phyloP scores from a whole-genome alignment of 179 eudicot species.

The Corrigiola litoralis region DNA sequence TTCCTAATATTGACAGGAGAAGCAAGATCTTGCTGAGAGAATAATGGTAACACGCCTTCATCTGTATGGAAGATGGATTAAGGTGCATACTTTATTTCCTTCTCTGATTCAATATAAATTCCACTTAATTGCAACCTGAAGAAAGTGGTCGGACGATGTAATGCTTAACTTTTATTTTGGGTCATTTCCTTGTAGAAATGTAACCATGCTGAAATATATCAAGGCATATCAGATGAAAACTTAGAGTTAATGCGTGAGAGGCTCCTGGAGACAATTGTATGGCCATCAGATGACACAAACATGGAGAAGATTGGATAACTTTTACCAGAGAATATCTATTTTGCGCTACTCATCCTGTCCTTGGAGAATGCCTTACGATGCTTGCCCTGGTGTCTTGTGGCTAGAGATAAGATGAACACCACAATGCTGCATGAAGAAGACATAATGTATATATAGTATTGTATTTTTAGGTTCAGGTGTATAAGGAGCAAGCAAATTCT shows the following conservation, averaged over 20 bases:
- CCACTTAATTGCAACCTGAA: background rate
- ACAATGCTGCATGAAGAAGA: slow-evolving; percentile 8
- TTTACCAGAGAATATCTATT: background rate
- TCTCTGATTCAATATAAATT: background rate
- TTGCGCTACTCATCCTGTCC: background rate
- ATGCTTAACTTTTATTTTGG: background rate
- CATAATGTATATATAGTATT: slow-evolving; percentile 11
- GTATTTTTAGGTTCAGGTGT: slow-evolving; percentile 18
- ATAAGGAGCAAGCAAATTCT: slow-evolving; percentile 4
- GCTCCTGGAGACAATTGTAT: slow-evolving; percentile 74
- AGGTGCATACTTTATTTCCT: slow-evolving; percentile 39
- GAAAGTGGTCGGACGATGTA: background rate
- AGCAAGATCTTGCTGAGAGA: slow-evolving; percentile 81
- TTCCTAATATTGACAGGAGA: slow-evolving; percentile 47
- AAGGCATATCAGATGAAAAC: slow-evolving; percentile 78
- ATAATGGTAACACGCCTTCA: slow-evolving; percentile 93
- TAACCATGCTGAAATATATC: slow-evolving; percentile 76
- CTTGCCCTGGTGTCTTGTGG: background rate
- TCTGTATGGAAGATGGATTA: slow-evolving; percentile 89
- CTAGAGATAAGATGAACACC: background rate
- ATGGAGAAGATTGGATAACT: slow-evolving; percentile 51
- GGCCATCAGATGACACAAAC: slow-evolving; percentile 89
- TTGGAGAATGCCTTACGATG: background rate
- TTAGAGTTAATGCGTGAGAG: slow-evolving; percentile 94
- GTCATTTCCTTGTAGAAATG: slow-evolving; percentile 53